Percentiles rank a stretch among this genome's conserved stretches.
These are phyloP conservation scores for Pyricularia sp. DNA, from an alignment of 2,329 filamentous ascomycete genomes.

Conservation along the genomic window DNA sequence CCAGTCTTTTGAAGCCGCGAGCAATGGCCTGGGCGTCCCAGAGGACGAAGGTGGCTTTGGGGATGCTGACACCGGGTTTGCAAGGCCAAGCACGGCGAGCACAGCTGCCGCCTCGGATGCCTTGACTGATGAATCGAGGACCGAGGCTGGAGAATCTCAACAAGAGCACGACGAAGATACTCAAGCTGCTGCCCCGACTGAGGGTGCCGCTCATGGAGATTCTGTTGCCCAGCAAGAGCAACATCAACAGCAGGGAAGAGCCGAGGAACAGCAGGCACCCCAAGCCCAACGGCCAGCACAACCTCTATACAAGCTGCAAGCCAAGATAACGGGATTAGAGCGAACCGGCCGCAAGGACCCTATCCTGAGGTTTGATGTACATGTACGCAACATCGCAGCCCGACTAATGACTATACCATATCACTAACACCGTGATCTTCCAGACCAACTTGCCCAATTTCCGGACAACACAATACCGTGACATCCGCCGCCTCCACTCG, in stretches of 20 bases:
- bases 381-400: slow-evolving; percentile 49
- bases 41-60: slow-evolving; percentile 3
- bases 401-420: slow-evolving; percentile 1
- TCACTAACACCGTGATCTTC: slow-evolving; percentile 10
- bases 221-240: slow-evolving; percentile 8
- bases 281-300: slow-evolving; percentile 45
- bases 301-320: slow-evolving; percentile 74
- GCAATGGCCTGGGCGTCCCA: slow-evolving; percentile 26
- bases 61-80: slow-evolving; percentile 22
- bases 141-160: slow-evolving; percentile 9
- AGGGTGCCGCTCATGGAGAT: slow-evolving; percentile 16
- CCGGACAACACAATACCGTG: slow-evolving; percentile 93
- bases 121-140: slow-evolving; percentile 21
- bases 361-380: slow-evolving; percentile 87
- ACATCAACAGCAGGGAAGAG: slow-evolving; percentile 7
- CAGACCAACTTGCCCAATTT: slow-evolving; percentile 98
- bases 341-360: slow-evolving; percentile 91
- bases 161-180: slow-evolving; percentile 7
- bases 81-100: slow-evolving; percentile 17
- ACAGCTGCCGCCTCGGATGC: slow-evolving; percentile 30
- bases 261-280: slow-evolving; percentile 19
- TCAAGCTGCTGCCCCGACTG: slow-evolving; percentile 12
- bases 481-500: slow-evolving; percentile 87
- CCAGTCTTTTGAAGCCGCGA: slow-evolving; percentile 23
- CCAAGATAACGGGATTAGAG: slow-evolving; percentile 88